Base-by-base conservation (phyloP, 768 basidiomycete species). In the Mycena epipterygia region DNA sequence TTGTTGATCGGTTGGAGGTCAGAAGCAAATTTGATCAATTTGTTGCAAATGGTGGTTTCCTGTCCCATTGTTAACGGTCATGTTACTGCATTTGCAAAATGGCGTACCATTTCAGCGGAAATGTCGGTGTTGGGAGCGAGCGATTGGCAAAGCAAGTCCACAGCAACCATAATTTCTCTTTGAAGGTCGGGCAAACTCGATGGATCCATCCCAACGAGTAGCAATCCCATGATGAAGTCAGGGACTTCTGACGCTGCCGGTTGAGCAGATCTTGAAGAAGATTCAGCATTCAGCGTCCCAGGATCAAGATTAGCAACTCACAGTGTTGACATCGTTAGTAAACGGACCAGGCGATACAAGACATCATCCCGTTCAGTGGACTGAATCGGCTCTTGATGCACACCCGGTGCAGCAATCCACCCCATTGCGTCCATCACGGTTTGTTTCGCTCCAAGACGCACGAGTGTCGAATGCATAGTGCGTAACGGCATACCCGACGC, bases 161-260 rank as follows among this genome's bases (percentile, higher is more conserved):
- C 78, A 1, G 86, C 82, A 9, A 80, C 72, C 51, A 84, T 83
- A 51, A 92, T 78, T 9, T 88, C 88, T 29, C 76, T 80, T 62
- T 78, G 81, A 11, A 90, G 80, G 17, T 87, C 85, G 5, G 77
- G 74, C 1, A 85, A 79, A 35, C 85, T 85, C 16, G 83, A 79
- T 2, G 83, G 77, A 73, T 94, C 93, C 69, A 92, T 84, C 2
- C 83, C 90, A 30, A 94, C 76, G 3, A 91, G 79, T 5, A 90
- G 68, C 46, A 94, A 72, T 2, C 83, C 78, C 56, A 89, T 71
- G 11, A 91, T 72, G 25, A 90, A 75, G 65, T 89, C 84, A 16
- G 87, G 83, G 1, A 86, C 74, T 25, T 91, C 89, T 7, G 81
- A 75, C 9, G 63, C 49, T 21, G 74, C 70, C 19, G 88, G 75